phyloP scores from a whole-genome alignment of 768 basidiomycete genomes.

The Amanita polypyramis region DNA sequence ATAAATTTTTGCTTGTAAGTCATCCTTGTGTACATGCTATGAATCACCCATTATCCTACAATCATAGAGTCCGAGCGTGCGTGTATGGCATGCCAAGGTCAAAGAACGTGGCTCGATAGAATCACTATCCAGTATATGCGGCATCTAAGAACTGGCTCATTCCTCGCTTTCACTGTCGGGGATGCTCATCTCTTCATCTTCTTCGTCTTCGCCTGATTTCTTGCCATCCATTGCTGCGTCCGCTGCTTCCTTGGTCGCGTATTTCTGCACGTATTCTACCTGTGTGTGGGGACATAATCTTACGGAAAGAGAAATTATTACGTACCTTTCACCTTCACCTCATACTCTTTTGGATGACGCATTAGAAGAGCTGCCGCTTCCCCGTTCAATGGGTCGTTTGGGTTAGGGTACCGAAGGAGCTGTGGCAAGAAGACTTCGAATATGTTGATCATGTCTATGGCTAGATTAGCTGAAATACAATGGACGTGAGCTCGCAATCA shows the following conservation, averaged over 20 bases:
- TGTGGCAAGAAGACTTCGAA: constrained; percentile 98
- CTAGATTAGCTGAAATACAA: neutral
- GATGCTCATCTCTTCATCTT: constrained; percentile 84
- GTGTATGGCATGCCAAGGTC: neutral
- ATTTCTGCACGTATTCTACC: constrained; percentile 90
- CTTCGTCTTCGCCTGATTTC: constrained; percentile 52
- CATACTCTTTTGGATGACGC: constrained; percentile 96
- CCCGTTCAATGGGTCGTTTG: constrained; percentile 95
- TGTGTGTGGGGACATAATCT: neutral
- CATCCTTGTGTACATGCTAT: constrained; percentile 10
- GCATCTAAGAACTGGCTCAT: constrained; percentile 11
- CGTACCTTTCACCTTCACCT: constrained; percentile 78
- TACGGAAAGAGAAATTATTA: neutral
- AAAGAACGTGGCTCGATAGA: neutral
- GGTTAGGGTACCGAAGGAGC: constrained; percentile 94
- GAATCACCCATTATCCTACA: constrained; percentile 14
- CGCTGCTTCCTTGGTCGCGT: constrained; percentile 82
- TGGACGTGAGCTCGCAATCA: neutral
- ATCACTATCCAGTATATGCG: neutral
- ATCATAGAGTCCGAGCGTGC: constrained; percentile 2
- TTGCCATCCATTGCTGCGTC: constrained; percentile 58
- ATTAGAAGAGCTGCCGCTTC: constrained; percentile 96
- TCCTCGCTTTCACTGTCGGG: constrained; percentile 76
- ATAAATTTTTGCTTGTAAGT: constrained; percentile 3
- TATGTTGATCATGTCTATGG: constrained; percentile 95